These are phyloP conservation scores for Hortaea sp. DNA, from an alignment of 2,329 filamentous ascomycete genomes.

Conservation along the genomic window DNA sequence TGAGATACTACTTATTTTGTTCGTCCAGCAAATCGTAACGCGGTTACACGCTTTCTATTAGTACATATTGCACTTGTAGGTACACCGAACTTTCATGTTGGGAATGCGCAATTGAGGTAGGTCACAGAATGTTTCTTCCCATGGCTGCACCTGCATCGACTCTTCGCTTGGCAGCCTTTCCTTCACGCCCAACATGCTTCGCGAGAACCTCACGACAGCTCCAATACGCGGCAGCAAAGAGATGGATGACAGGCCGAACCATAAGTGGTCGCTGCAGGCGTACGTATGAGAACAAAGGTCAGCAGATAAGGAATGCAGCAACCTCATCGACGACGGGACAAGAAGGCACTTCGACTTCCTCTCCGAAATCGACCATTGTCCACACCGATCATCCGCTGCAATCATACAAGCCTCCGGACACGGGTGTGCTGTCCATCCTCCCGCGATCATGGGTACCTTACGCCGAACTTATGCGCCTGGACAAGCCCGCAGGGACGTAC, in stretches of 20 bases:
- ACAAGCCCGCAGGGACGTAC: constrained; percentile 73
- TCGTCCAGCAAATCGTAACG: no score
- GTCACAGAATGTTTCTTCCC: constrained; percentile 3
- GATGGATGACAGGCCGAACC: constrained; percentile 1
- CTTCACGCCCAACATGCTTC: constrained; percentile 8
- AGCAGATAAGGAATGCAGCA: background rate
- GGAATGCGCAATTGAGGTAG: constrained; percentile 8
- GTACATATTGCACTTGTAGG: background rate
- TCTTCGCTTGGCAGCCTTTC: constrained; percentile 7
- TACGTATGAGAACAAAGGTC: background rate
- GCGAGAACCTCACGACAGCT: constrained; percentile 11
- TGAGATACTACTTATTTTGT: no score
- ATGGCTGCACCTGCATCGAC: constrained; percentile 8
- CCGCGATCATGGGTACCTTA: constrained; percentile 67
- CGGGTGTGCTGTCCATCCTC: constrained; percentile 59
- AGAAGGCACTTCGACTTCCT: background rate
- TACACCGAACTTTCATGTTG: background rate
- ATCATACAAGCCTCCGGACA: constrained; percentile 56
- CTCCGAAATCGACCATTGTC: background rate
- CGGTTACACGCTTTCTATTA: no score
- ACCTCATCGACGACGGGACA: background rate
- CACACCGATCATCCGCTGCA: background rate
- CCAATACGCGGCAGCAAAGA: constrained; percentile 2
- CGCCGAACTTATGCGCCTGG: constrained; percentile 68
- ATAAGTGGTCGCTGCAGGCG: background rate